phyloP scores from a whole-genome alignment of 495 filamentous ascomycete species.

The Penicillium herquei region DNA sequence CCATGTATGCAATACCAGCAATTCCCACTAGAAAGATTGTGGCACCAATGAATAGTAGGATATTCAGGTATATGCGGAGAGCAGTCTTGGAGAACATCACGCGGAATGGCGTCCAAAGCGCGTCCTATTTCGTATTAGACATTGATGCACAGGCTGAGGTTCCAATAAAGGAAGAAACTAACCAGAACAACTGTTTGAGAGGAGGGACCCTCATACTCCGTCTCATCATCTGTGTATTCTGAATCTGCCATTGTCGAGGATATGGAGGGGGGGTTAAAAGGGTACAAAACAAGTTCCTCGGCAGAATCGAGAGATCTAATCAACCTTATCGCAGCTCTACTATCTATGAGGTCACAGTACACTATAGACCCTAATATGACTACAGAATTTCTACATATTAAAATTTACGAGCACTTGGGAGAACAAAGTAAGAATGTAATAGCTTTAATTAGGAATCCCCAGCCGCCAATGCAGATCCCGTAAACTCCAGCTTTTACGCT shows the following conservation, averaged over 20 bases:
- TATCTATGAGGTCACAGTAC: neutral
- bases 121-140: constrained; percentile 28
- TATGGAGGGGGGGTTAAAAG: neutral
- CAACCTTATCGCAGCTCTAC: constrained; percentile 5
- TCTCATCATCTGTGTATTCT: constrained; percentile 30
- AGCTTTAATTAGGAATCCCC: constrained; percentile 23
- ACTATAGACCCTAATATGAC: neutral
- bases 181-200: constrained; percentile 17
- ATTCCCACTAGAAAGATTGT: constrained; percentile 59
- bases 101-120: constrained; percentile 33
- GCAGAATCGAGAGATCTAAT: neutral
- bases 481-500: constrained; percentile 40
- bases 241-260: constrained; percentile 26
- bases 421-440: constrained; percentile 3
- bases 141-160: neutral
- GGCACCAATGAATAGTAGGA: constrained; percentile 59
- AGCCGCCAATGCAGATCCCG: constrained; percentile 23
- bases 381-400: neutral
- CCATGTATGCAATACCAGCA: constrained; percentile 63
- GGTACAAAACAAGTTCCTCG: constrained; percentile 6
- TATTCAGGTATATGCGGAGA: constrained; percentile 68
- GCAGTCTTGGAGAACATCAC: constrained; percentile 64
- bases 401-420: neutral
- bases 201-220: constrained; percentile 16
- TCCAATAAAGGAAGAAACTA: neutral